A percentile compares a stretch with the other conserved stretches of the same genome.
Conservation (phyloP, 2,329 filamentous ascomycete species). For the Rhexocercosporidium sp. region DNA sequence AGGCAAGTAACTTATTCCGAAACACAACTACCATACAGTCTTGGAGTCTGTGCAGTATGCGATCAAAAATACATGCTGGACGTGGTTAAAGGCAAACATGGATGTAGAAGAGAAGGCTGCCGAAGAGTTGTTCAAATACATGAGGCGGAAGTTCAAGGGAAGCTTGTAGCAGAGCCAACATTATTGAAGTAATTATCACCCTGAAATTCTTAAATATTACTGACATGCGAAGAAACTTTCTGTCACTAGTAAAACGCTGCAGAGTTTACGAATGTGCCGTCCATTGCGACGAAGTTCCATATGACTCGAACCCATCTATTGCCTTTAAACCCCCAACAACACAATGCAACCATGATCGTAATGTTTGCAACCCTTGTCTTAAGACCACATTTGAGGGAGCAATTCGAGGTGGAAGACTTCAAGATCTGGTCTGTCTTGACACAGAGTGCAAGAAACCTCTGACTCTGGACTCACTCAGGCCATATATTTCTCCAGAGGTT, state of each 20-base stretch:
- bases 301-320: background rate
- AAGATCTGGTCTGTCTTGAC: constrained; percentile 17
- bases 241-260: background rate
- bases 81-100: constrained; percentile 16
- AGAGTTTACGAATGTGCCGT: constrained; percentile 19
- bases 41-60: constrained; percentile 14
- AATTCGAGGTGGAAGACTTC: constrained; percentile 8
- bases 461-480: background rate
- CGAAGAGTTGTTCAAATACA: constrained; percentile 11
- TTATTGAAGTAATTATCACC: background rate
- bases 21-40: background rate
- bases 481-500: background rate
- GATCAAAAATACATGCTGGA: constrained; percentile 21
- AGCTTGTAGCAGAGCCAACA: background rate
- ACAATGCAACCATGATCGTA: constrained; percentile 20
- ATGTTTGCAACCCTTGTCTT: constrained; percentile 15
- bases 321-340: constrained; percentile 8
- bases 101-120: constrained; percentile 15
- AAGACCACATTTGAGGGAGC: constrained; percentile 11
- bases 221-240: background rate
- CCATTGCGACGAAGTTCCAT: constrained; percentile 14
- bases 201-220: background rate
- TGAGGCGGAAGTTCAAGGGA: background rate
- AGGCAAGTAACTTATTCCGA: background rate
- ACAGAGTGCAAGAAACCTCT: constrained; percentile 13